Base-by-base conservation (phyloP, 2,329 filamentous ascomycete genomes). In the Microcyclosporella mali region DNA sequence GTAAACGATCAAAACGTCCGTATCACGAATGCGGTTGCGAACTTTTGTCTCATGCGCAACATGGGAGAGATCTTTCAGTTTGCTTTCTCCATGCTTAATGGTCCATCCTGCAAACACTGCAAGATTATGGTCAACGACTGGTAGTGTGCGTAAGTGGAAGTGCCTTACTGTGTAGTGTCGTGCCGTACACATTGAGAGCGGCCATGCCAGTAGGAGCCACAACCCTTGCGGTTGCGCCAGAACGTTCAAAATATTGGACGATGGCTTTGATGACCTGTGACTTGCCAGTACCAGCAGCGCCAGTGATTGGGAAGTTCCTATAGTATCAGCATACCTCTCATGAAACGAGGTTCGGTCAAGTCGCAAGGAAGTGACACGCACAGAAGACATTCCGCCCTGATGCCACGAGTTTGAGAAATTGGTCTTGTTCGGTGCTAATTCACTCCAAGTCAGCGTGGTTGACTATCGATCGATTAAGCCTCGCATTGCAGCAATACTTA, bases 1-100 rank as follows among this genome's bases (percentile, higher is more conserved):
- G 51, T 84, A 79, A n/a, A 84, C 77, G 21, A 84, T 70, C 1
- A 84, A 65, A 0, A 80, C 72, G 38, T 82, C 67, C 0, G 73
- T 78, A 0, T 58, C 27, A 0, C 15, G 53, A 2, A 79, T 58
- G 0, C 72, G 65, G 1, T 64, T 56, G 18, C 50, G 58, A 1
- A 66, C 55, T 2, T 60, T 56, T 8, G 63, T 64, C 9, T 59
- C 63, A 16, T 62, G 57, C 0, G 67, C 66, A 1, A 38, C 42
- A 16, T 41, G 43, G 11, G 37, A 19, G 3, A 58, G 37, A n/a
- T 53, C 48, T 0, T 64, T 39, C 0, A 77, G 50, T 0, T 66
- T 49, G 28, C 60, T 61, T 42, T 72, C 73, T 48, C 71, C 66
- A 8, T 62, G 58, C 37, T 70, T 65, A 0, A 72, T 71, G 0